These are phyloP conservation scores for Exserohilum rostratum DNA, from an alignment of 2,329 filamentous ascomycete species.

Conservation along the genomic window DNA sequence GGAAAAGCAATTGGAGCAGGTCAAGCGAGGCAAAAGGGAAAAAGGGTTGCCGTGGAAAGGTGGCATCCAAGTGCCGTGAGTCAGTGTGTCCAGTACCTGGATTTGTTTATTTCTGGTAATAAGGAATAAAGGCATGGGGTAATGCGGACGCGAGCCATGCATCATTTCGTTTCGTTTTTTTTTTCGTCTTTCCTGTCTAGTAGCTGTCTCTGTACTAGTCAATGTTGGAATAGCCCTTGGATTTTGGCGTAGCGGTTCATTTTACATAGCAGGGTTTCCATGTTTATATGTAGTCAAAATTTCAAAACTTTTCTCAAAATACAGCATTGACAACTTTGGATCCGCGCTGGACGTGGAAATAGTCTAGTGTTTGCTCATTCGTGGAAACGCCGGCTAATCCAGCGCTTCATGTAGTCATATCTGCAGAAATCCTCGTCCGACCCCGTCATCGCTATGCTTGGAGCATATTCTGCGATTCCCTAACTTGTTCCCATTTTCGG, in stretches of 20 bases:
- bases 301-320: neutral
- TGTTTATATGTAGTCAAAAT: neutral
- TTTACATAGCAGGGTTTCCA: neutral
- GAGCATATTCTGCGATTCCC: constrained; percentile 24
- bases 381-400: constrained; percentile 43
- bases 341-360: constrained; percentile 3
- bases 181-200: too few relatives aligned
- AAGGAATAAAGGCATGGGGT: neutral
- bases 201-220: neutral
- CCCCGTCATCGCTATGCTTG: constrained; percentile 36
- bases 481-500: constrained; percentile 27
- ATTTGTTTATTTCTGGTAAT: too few relatives aligned
- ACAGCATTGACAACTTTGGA: neutral
- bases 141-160: constrained; percentile 5
- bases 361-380: constrained; percentile 40
- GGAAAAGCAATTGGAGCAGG: too few relatives aligned
- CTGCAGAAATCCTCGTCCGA: constrained; percentile 29
- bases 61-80: too few relatives aligned
- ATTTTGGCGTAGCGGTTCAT: too few relatives aligned
- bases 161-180: neutral
- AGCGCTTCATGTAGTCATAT: constrained; percentile 31
- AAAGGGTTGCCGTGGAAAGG: too few relatives aligned
- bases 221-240: neutral
- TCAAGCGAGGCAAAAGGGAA: too few relatives aligned
- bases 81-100: too few relatives aligned